Percentiles rank a stretch among this genome's conserved stretches.
These are phyloP conservation scores for Zygoascus ofunaensis DNA, from an alignment of 805 yeast genomes.

Conservation along the genomic window DNA sequence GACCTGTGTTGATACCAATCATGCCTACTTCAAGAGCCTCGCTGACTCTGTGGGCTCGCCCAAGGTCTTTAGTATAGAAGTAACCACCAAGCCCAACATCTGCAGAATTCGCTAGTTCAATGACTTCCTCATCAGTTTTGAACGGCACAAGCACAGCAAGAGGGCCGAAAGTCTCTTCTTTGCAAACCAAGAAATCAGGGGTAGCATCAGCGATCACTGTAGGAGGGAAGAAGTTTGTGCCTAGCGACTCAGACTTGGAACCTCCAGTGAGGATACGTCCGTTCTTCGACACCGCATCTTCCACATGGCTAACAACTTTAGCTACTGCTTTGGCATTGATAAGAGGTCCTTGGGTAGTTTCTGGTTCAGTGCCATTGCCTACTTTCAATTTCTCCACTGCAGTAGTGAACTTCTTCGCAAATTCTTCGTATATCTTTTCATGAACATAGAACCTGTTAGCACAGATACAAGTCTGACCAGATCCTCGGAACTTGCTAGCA, in stretches of 20 bases:
- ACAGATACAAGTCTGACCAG: slow-evolving; percentile 80
- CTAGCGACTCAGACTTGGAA: slow-evolving; percentile 43
- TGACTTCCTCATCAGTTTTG: slow-evolving; percentile 52
- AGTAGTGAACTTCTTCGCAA: slow-evolving; percentile 41
- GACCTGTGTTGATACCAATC: slow-evolving; percentile 75
- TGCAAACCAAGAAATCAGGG: slow-evolving; percentile 44
- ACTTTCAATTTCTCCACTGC: slow-evolving; percentile 39
- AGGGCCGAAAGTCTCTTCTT: slow-evolving; percentile 80
- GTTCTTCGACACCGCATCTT: slow-evolving; percentile 57
- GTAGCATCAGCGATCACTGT: slow-evolving; percentile 58
- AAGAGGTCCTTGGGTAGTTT: slow-evolving; percentile 66
- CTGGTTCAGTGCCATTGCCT: slow-evolving; percentile 55
- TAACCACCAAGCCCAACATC: slow-evolving; percentile 75
- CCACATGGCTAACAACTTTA: slow-evolving; percentile 54
- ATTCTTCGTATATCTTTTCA: slow-evolving; percentile 54
- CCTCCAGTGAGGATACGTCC: slow-evolving; percentile 62
- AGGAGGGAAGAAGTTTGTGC: slow-evolving; percentile 58
- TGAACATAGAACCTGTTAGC: slow-evolving; percentile 70
- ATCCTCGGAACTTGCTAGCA: slow-evolving; percentile 62
- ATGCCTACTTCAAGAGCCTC: slow-evolving; percentile 68
- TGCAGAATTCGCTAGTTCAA: slow-evolving; percentile 53
- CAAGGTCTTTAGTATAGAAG: slow-evolving; percentile 49
- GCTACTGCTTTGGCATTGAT: slow-evolving; percentile 54
- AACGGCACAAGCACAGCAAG: slow-evolving; percentile 65
- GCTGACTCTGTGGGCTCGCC: slow-evolving; percentile 49